These are phyloP conservation scores for Neurospora hispaniola DNA, from an alignment of 495 filamentous ascomycete genomes.

Conservation along the genomic window DNA sequence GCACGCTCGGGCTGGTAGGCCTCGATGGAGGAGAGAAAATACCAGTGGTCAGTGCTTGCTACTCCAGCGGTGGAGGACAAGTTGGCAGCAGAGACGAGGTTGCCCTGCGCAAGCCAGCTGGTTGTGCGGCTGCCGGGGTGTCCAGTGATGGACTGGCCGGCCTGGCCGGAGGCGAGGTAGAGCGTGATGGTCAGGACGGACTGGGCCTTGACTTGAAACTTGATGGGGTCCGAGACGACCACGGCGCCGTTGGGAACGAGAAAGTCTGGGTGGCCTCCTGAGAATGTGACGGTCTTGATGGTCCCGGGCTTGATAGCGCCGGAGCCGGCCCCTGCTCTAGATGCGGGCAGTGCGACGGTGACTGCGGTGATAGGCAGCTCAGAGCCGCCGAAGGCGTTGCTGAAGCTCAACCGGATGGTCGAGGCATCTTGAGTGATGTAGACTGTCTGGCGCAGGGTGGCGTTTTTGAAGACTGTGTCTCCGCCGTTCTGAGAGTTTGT, in stretches of 20 bases:
- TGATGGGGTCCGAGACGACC: slow-evolving; percentile 48
- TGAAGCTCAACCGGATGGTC: slow-evolving; percentile 45
- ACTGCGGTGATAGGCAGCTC: slow-evolving; percentile 45
- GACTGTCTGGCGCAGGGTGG: slow-evolving; percentile 54
- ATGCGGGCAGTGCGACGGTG: slow-evolving; percentile 40
- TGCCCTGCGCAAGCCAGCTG: slow-evolving; percentile 38
- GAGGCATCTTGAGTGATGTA: slow-evolving; percentile 37
- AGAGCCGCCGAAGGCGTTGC: slow-evolving; percentile 48
- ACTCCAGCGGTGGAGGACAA: slow-evolving; percentile 5
- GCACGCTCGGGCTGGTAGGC: slow-evolving; percentile 21
- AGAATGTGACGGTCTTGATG: slow-evolving; percentile 40
- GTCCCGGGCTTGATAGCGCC: slow-evolving; percentile 31
- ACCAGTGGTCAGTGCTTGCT: slow-evolving; percentile 31
- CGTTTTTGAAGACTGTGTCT: slow-evolving; percentile 27
- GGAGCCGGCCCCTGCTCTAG: slow-evolving; percentile 27
- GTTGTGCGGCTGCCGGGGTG: slow-evolving; percentile 53
- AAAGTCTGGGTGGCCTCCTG: slow-evolving; percentile 25
- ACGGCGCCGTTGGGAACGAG: slow-evolving; percentile 46
- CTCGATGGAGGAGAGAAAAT: slow-evolving; percentile 45
- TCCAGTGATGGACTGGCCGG: slow-evolving; percentile 38
- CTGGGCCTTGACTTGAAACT: slow-evolving; percentile 32
- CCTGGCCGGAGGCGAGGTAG: slow-evolving; percentile 45
- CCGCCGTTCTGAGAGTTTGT: slow-evolving; percentile 14
- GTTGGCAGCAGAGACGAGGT: slow-evolving; percentile 32
- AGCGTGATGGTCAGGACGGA: slow-evolving; percentile 42